Evolutionary conservation across 768 basidiomycete species (phyloP).

Genomic region (Exidia glandulosa): DNA sequence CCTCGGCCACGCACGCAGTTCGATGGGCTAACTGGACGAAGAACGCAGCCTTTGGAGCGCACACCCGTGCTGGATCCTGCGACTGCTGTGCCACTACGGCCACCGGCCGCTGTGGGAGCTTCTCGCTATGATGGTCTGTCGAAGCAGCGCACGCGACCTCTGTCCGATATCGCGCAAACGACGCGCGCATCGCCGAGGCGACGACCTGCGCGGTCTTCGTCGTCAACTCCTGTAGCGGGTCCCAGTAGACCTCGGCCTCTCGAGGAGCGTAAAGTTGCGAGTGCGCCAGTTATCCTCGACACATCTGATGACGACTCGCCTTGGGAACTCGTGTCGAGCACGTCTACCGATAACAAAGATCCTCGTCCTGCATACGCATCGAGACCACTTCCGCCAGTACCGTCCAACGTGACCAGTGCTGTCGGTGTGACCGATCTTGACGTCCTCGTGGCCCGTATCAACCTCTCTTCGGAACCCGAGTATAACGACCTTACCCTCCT

Average conservation of each 20-base stretch:
- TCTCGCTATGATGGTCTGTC: too few relatives aligned
- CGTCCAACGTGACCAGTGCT: not conserved
- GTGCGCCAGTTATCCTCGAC: too few relatives aligned
- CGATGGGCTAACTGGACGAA: not conserved
- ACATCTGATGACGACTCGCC: too few relatives aligned
- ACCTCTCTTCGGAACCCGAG: conserved; percentile 24
- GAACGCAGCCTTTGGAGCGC: not conserved
- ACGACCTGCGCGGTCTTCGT: too few relatives aligned
- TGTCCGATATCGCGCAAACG: too few relatives aligned
- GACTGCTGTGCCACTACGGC: not conserved
- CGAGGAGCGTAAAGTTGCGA: too few relatives aligned
- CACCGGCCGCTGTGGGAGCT: not conserved
- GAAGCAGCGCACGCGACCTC: not conserved
- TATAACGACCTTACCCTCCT: conserved; percentile 47
- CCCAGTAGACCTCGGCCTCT: too few relatives aligned
- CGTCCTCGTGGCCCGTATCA: conserved; percentile 46
- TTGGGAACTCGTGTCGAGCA: too few relatives aligned
- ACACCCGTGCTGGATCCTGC: not conserved
- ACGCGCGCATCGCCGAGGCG: too few relatives aligned
- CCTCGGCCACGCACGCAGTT: not conserved
- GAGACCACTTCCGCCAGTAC: not conserved
- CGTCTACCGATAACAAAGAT: not conserved
- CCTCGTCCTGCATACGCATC: too few relatives aligned
- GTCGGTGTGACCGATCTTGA: conserved; percentile 43
- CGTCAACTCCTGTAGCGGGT: too few relatives aligned